phyloP scores from a whole-genome alignment of 2,329 filamentous ascomycete genomes.

The Talaromyces rugulosus region DNA sequence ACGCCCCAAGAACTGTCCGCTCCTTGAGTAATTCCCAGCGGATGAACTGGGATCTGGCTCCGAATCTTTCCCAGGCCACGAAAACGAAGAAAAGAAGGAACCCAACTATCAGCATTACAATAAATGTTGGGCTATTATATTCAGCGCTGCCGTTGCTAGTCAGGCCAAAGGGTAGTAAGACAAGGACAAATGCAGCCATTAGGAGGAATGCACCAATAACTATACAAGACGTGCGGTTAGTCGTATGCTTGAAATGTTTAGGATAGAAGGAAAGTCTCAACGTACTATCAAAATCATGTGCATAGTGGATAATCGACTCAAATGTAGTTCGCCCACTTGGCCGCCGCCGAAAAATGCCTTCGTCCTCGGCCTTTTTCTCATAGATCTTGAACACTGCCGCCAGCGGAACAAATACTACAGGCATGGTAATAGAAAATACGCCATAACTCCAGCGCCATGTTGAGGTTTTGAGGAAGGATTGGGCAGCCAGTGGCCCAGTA shows the following conservation, averaged over 20 bases:
- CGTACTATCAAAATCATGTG: constrained; percentile 59
- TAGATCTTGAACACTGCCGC: constrained; percentile 52
- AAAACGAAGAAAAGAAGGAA: constrained; percentile 51
- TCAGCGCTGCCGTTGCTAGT: constrained; percentile 30
- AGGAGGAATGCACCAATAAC: constrained; percentile 57
- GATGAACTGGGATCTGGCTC: constrained; percentile 51
- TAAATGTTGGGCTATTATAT: constrained; percentile 46
- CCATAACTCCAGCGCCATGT: constrained; percentile 63
- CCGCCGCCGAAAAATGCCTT: constrained; percentile 46
- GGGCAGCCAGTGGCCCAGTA: constrained; percentile 49
- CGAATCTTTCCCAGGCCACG: constrained; percentile 51
- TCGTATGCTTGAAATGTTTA: constrained; percentile 3
- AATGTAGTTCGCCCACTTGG: constrained; percentile 42
- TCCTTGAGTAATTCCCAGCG: constrained; percentile 48
- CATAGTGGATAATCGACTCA: constrained; percentile 51
- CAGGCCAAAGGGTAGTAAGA: constrained; percentile 63
- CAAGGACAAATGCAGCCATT: constrained; percentile 56
- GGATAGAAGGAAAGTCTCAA: not conserved
- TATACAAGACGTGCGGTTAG: constrained; percentile 46
- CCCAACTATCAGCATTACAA: constrained; percentile 52
- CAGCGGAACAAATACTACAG: constrained; percentile 53
- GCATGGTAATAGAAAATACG: constrained; percentile 57
- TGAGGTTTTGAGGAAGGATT: constrained; percentile 44
- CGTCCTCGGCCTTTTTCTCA: constrained; percentile 52
- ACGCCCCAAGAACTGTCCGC: constrained; percentile 50